phyloP scores from a whole-genome alignment of 306 rosid genomes.

The Geum urbanum region DNA sequence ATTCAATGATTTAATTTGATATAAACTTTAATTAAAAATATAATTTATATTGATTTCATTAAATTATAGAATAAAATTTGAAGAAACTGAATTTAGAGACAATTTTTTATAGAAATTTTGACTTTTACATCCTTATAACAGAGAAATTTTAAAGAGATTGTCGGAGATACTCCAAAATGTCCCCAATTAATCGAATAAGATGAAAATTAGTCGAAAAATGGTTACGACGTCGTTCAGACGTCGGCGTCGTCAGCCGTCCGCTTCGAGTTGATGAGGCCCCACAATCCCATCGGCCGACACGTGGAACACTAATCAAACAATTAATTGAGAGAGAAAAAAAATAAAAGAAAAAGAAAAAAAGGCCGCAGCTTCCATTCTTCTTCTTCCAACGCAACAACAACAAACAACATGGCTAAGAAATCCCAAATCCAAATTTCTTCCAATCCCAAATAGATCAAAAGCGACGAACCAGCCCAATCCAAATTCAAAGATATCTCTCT shows the following conservation, averaged over 20 bases:
- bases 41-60: no score
- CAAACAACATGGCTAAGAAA: constrained; percentile 33
- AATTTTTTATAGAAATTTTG: no score
- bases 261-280: neutral
- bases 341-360: constrained; percentile 5
- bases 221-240: neutral
- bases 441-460: neutral
- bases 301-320: constrained; percentile 19
- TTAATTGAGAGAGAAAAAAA: neutral
- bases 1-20: no score
- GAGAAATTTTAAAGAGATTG: no score
- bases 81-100: no score
- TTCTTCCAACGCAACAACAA: neutral
- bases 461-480: neutral
- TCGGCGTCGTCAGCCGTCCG: neutral
- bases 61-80: no score
- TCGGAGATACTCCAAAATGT: neutral
- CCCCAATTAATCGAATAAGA: no score
- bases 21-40: no score
- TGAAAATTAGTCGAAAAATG: no score
- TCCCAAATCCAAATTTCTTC: neutral
- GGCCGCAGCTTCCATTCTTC: constrained; percentile 17
- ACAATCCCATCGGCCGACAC: neutral
- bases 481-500: constrained; percentile 10
- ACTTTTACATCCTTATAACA: no score